Evolutionary conservation across 2,329 filamentous ascomycete species (phyloP), one percentile per base, ranked within the genome.

Genomic region (Ophiostoma sp.): DNA sequence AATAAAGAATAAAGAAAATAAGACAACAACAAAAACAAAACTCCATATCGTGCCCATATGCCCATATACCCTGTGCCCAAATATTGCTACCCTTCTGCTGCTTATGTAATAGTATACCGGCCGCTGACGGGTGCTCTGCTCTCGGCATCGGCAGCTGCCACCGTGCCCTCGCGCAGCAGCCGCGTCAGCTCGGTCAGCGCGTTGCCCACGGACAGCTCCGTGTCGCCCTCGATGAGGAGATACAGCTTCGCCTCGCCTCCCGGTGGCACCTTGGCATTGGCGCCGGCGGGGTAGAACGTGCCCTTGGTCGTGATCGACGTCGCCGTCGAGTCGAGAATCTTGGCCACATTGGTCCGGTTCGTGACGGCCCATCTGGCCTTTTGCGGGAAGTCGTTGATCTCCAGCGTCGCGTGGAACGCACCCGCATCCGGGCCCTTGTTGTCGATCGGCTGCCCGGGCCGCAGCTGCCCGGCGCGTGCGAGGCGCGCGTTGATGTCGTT

Each of bases 381-480:
- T 79, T 99, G 95, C 44, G 95, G 95, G 80, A 98, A 98, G 80
- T 99, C 95, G 80, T 99, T 99, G 86, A 99, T 99, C 80, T 98
- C 95, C 72, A 99, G 85, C 4, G 94, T 98, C 20, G 95, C 94
- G 79, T 99, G 95, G 85, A 93, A 99, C 0, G 94, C 93, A 68
- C 95, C 95, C 3, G 95, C 95, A 79, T 99, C 95, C 0, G 95
- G 95, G 0, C 95, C 95, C 80, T 97, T 97, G 82, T 99, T 99
- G 82, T 99, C 95, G 77, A 97, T 96, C 8, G 95, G 93, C 72
- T 96, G 94, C 17, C 95, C 95, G 4, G 92, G 90, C 72, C 95
- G 90, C 76, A 97, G 89, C 78, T 95, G 91, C 48, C 94, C 94
- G 44, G 93, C 92, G 75, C 93, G 92, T 76, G 92, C 94, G 54